Base-by-base conservation (phyloP, 768 basidiomycete genomes). In the Hericium erinaceus region DNA sequence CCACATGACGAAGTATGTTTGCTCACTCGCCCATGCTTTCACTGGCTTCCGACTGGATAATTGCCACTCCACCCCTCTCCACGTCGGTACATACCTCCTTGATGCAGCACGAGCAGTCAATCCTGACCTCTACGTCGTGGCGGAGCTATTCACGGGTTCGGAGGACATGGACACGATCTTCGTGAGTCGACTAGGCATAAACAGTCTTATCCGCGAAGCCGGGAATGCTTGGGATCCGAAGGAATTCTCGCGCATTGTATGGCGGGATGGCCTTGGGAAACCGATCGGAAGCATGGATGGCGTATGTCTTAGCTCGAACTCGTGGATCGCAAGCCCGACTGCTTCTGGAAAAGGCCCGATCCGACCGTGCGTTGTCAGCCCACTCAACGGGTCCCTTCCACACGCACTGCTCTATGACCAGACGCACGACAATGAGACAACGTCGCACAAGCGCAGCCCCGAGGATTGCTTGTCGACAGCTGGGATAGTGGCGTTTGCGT, bases 21-120 rank as follows among this genome's bases (percentile, higher is more conserved):
- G 77, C 52, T 77, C 78, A 9, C 85, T 98, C 26, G 97, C 95
- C 0, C 74, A 73, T 40, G 80, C 81, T 8, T 99, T 98, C 67
- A 89, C 98, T 59, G 97, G 97, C 10, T 99, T 99, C 80, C 83
- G 97, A 28, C 87, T 99, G 64, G 97, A 99, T 73, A 99, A 99
- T 68, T 97, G 93, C 61, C 95, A 99, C 72, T 98, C 95, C 3
- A 99, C 97, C 0, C 97, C 97, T 13, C 73, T 98, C 38, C 84
- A 92, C 62, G 93, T 98, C n/a, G 97, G 97, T n/a, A 86, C 87
- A n/a, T 76, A 78, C 48, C 85, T 99, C 76, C 84, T 99, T 39
- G 97, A 99, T 67, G 84, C 85, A 16, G 95, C 95, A 6, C 82
- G 97, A 37, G 84, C 84, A 20, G 83, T 84, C 54, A 92, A 92